Evolutionary conservation across 2,329 filamentous ascomycete species (phyloP).

Genomic region (Ceratocystis destructans): DNA sequence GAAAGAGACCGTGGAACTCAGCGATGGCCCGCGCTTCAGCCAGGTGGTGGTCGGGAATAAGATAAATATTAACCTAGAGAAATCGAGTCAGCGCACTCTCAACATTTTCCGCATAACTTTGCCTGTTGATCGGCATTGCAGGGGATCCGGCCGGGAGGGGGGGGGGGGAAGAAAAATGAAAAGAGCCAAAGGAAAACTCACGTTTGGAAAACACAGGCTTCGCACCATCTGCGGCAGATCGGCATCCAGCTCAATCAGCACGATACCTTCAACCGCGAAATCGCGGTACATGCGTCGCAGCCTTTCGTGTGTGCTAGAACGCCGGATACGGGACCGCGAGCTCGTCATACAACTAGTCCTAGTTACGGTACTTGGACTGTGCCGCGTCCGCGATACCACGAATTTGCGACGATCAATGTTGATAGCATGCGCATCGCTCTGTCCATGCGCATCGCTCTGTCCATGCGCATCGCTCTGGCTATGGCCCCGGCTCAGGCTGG

Average conservation of each 20-base stretch:
- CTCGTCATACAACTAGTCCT: neutral
- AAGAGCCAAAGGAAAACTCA: neutral
- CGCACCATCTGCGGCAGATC: constrained; percentile 16
- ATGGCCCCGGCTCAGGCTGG: neutral
- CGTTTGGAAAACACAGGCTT: constrained; percentile 17
- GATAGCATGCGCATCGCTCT: neutral
- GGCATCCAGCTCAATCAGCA: constrained; percentile 14
- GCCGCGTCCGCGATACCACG: neutral
- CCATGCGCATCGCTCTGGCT: neutral
- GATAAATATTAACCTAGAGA: constrained; percentile 13
- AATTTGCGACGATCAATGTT: neutral
- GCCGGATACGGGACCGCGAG: neutral
- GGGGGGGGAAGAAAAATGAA: neutral
- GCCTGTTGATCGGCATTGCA: neutral
- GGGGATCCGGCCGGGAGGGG: too few relatives aligned
- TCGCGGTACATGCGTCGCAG: constrained; percentile 14
- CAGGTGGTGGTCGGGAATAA: constrained; percentile 13
- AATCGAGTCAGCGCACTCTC: neutral
- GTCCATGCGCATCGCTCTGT: neutral
- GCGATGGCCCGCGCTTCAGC: constrained; percentile 11
- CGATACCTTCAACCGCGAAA: constrained; percentile 9
- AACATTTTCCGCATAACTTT: neutral
- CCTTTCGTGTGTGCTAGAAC: neutral
- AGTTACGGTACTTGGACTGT: constrained; percentile 1
- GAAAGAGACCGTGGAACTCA: constrained; percentile 7